These are phyloP conservation scores for Blakeslea trispora DNA, from an alignment of 371 early-diverging fungal genomes.

Conservation along the genomic window DNA sequence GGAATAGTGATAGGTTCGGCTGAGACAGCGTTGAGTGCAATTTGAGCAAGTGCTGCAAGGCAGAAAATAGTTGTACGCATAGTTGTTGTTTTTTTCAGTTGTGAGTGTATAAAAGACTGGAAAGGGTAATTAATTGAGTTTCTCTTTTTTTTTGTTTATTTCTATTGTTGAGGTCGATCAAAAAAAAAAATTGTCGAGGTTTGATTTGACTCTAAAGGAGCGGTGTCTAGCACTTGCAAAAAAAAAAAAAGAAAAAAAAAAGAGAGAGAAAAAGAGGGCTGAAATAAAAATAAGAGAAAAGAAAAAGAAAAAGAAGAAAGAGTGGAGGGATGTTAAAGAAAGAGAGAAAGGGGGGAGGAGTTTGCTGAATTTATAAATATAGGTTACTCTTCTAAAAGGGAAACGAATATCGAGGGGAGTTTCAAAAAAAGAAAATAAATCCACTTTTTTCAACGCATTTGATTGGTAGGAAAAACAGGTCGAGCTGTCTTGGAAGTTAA, in stretches of 20 bases:
- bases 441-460: neutral
- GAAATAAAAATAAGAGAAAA: slow-evolving; percentile 22
- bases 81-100: no score
- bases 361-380: slow-evolving; percentile 1
- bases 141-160: slow-evolving; percentile 7
- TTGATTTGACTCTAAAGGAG: slow-evolving; percentile 6
- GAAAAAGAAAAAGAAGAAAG: slow-evolving; percentile 9
- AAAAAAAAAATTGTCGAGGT: slow-evolving; percentile 1
- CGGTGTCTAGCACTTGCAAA: no score
- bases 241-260: slow-evolving; percentile 19
- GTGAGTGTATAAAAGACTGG: slow-evolving; percentile 23
- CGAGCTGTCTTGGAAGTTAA: neutral
- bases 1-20: slow-evolving; percentile 44
- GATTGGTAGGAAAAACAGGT: neutral
- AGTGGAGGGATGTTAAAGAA: neutral
- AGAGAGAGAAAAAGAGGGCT: slow-evolving; percentile 16
- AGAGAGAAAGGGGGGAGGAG: neutral
- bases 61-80: slow-evolving; percentile 47
- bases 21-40: slow-evolving; percentile 34
- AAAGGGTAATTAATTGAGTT: slow-evolving; percentile 16
- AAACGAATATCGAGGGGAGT: slow-evolving; percentile 21
- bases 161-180: neutral
- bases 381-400: slow-evolving; percentile 21
- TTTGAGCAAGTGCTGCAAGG: slow-evolving; percentile 46
- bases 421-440: slow-evolving; percentile 12